Conservation (phyloP, 192 early-diverging fungal genomes). For the Globomyces pollinis-pini region DNA sequence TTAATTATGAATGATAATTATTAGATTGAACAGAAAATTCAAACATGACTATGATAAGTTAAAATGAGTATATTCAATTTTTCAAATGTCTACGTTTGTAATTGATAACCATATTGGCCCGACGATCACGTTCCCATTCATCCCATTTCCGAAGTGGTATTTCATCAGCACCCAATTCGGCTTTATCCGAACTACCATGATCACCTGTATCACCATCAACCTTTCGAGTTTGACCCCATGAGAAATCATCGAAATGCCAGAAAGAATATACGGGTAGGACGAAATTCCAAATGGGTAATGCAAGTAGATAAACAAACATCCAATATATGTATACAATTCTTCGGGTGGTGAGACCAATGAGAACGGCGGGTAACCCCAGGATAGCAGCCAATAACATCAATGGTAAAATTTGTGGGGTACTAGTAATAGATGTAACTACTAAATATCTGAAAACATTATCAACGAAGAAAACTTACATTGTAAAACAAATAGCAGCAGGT, state of each 20-base stretch:
- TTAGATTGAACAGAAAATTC: too few relatives aligned
- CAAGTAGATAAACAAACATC: conserved; percentile 74
- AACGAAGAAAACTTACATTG: conserved; percentile 48
- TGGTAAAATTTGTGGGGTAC: conserved; percentile 38
- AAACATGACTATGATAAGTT: too few relatives aligned
- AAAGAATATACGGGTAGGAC: conserved; percentile 77
- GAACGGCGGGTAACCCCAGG: conserved; percentile 80
- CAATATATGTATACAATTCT: conserved; percentile 79
- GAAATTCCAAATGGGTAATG: conserved; percentile 93
- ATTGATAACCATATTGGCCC: conserved; percentile 8
- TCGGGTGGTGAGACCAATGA: conserved; percentile 83
- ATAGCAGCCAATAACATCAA: conserved; percentile 69
- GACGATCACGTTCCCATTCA: conserved; percentile 12
- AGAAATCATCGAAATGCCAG: conserved; percentile 63
- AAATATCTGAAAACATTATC: conserved; percentile 10
- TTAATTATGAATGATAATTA: too few relatives aligned
- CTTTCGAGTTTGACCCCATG: conserved; percentile 52
- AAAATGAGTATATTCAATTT: too few relatives aligned
- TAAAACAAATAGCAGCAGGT: conserved; percentile 83
- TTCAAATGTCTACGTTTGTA: conserved; percentile 1
- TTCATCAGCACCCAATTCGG: neutral
- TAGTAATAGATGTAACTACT: conserved; percentile 15
- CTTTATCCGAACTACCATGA: conserved; percentile 6
- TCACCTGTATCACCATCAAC: conserved; percentile 40
- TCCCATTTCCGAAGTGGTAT: conserved; percentile 12